Conservation (phyloP, 441 rosid species). For the Brassica balearica region DNA sequence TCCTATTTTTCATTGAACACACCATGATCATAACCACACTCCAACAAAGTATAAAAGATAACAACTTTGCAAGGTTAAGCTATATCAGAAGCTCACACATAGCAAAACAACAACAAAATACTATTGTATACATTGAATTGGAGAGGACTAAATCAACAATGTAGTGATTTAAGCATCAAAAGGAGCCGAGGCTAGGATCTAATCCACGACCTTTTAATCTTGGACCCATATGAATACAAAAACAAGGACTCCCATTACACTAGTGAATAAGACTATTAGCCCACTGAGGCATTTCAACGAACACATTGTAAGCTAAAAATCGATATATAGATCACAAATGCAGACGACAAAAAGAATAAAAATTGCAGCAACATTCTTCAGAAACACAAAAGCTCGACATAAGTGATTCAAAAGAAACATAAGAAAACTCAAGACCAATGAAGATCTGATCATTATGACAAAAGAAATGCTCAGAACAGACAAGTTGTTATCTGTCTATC, state of each 20-base stretch:
- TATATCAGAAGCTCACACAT: slow-evolving; percentile 12
- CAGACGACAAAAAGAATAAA: not conserved
- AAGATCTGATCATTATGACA: slow-evolving; percentile 11
- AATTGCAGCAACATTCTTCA: slow-evolving; percentile 10
- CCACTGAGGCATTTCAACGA: slow-evolving; percentile 35
- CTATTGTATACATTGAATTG: not conserved
- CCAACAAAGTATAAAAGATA: slow-evolving; percentile 3
- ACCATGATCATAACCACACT: slow-evolving; percentile 26
- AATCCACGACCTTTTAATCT: not conserved
- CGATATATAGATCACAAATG: not conserved
- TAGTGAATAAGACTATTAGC: slow-evolving; percentile 1
- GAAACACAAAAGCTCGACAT: not conserved
- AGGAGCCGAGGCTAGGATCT: slow-evolving; percentile 1
- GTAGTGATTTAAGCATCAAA: slow-evolving; percentile 3
- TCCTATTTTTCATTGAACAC: not conserved
- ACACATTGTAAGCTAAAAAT: slow-evolving; percentile 33
- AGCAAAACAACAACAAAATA: not conserved
- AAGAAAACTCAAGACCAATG: not conserved
- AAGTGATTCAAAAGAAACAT: not conserved
- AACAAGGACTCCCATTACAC: no score
- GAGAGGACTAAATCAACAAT: slow-evolving; percentile 10
- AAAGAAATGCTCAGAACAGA: slow-evolving; percentile 2
- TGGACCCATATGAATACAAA: not conserved
- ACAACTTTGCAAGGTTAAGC: slow-evolving; percentile 8
- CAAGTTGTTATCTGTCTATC: not conserved